phyloP scores from a whole-genome alignment of 371 early-diverging fungal genomes.

The Parasitella parasitica region DNA sequence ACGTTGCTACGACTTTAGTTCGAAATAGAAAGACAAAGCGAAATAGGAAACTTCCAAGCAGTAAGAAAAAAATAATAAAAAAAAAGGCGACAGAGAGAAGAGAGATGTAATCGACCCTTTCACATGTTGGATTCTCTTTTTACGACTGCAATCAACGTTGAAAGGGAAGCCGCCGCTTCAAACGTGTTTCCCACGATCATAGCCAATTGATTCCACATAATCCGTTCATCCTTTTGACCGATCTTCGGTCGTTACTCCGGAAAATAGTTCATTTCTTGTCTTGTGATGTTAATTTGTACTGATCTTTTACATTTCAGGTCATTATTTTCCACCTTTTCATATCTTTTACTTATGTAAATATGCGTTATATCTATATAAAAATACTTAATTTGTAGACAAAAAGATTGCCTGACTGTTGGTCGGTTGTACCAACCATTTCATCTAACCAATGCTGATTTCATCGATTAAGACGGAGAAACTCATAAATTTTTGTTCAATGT shows the following conservation, averaged over 20 bases:
- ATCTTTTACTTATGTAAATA: too few species aligned
- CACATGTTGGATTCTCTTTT: slow-evolving; percentile 3
- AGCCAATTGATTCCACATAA: slow-evolving; percentile 20
- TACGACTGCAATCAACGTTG: neutral
- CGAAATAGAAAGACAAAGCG: neutral
- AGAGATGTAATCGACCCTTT: slow-evolving; percentile 1
- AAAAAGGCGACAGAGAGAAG: slow-evolving; percentile 8
- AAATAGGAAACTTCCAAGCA: neutral
- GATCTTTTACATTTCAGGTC: too few species aligned
- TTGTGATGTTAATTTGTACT: neutral
- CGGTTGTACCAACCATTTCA: neutral
- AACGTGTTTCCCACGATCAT: slow-evolving; percentile 28
- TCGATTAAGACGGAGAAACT: neutral
- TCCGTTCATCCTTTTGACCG: neutral
- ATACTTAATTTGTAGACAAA: too few species aligned
- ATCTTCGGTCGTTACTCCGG: slow-evolving; percentile 8
- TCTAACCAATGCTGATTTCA: slow-evolving; percentile 2
- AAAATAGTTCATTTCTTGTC: neutral
- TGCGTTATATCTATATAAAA: too few species aligned
- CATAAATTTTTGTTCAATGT: neutral
- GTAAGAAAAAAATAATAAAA: neutral
- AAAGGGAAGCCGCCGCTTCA: slow-evolving; percentile 5
- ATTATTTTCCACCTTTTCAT: too few species aligned
- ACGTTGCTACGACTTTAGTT: neutral
- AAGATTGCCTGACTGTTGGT: neutral